A percentile compares a stretch with the other conserved stretches of the same genome.
Evolutionary conservation across 169 alveolate genomes (phyloP).

Genomic region (Plasmodium blacklocki): DNA sequence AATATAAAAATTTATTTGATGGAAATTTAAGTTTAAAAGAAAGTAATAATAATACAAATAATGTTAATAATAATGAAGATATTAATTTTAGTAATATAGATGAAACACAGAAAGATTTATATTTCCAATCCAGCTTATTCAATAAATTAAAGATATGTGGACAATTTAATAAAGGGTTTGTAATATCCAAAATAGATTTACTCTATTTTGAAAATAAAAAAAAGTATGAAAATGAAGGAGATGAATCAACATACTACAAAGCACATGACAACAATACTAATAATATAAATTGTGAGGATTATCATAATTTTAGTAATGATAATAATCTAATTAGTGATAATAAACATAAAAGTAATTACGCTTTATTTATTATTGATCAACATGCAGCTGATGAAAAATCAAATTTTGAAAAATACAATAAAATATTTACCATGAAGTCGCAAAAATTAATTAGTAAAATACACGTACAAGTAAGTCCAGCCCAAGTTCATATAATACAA

Average conservation of each 20-base stretch:
- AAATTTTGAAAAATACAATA: slow-evolving; percentile 90
- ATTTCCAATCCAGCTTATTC: slow-evolving; percentile 83
- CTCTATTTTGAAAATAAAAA: slow-evolving; percentile 12
- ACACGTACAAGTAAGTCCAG: slow-evolving; percentile 91
- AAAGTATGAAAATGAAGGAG: slow-evolving; percentile 1
- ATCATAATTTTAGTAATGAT: background rate
- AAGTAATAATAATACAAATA: background rate
- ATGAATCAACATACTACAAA: no score
- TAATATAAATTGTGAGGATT: background rate
- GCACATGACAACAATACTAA: no score
- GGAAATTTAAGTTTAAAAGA: slow-evolving; percentile 20
- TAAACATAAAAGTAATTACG: slow-evolving; percentile 72
- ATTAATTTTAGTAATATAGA: slow-evolving; percentile 53
- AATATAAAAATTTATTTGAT: slow-evolving; percentile 40
- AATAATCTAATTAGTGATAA: slow-evolving; percentile 5
- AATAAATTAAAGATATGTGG: slow-evolving; percentile 86
- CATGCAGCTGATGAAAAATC: slow-evolving; percentile 99
- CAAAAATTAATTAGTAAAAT: slow-evolving; percentile 94
- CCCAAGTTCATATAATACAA: slow-evolving; percentile 82
- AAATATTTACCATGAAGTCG: slow-evolving; percentile 87
- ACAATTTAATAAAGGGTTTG: slow-evolving; percentile 97
- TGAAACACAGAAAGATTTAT: slow-evolving; percentile 45
- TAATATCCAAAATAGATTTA: slow-evolving; percentile 88
- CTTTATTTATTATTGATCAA: slow-evolving; percentile 96
- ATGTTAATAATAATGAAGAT: slow-evolving; percentile 15